These are phyloP conservation scores for Boletus subparvulus DNA, from an alignment of 768 basidiomycete genomes.

Conservation along the genomic window DNA sequence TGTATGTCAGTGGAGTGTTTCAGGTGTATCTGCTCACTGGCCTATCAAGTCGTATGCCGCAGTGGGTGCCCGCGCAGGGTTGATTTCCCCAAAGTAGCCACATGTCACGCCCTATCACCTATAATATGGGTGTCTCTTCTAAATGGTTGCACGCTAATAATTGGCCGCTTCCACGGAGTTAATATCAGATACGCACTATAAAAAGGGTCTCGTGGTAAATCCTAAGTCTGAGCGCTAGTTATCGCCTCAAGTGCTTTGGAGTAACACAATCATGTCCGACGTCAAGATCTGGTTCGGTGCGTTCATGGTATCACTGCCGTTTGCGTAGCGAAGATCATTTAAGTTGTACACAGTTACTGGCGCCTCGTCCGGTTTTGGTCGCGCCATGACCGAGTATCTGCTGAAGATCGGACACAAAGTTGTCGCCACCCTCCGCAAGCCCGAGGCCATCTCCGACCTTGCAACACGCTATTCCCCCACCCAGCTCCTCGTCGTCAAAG, in stretches of 20 bases:
- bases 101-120: too few species aligned
- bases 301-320: not conserved
- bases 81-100: too few species aligned
- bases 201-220: too few species aligned
- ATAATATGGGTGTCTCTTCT: too few species aligned
- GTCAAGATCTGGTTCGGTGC: slow-evolving; percentile 21
- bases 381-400: slow-evolving; percentile 31
- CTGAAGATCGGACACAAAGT: slow-evolving; percentile 38
- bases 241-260: not conserved
- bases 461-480: slow-evolving; percentile 18
- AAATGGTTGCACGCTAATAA: too few species aligned
- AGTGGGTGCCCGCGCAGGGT: too few species aligned
- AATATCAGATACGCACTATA: too few species aligned
- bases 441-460: slow-evolving; percentile 32
- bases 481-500: slow-evolving; percentile 30
- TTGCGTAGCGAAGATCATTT: not conserved
- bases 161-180: too few species aligned
- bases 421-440: slow-evolving; percentile 44
- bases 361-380: slow-evolving; percentile 41
- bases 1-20: too few species aligned
- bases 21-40: too few species aligned
- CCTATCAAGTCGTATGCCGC: too few species aligned
- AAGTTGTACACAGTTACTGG: slow-evolving; percentile 28
- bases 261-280: slow-evolving; percentile 10
- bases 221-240: too few species aligned